These are phyloP conservation scores for Peltaster fructicola DNA, from an alignment of 2,329 filamentous ascomycete species.

Conservation along the genomic window DNA sequence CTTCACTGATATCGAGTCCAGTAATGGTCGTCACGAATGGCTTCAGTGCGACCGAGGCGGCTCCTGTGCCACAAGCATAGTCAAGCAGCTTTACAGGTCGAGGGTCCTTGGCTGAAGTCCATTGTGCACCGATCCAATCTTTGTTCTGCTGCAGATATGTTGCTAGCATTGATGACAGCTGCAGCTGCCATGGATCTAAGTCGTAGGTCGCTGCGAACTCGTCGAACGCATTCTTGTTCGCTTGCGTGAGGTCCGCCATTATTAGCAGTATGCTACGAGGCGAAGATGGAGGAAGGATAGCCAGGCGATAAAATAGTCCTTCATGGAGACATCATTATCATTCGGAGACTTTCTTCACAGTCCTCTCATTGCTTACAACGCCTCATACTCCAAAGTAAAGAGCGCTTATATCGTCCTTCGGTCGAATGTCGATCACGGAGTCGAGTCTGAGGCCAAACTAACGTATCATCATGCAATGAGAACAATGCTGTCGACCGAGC, in stretches of 20 bases:
- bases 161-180: constrained; percentile 14
- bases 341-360: no score
- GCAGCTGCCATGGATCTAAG: constrained; percentile 16
- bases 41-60: constrained; percentile 16
- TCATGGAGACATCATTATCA: no score
- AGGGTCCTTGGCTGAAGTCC: constrained; percentile 6
- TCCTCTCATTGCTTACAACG: no score
- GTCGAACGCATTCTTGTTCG: constrained; percentile 18
- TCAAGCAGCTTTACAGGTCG: constrained; percentile 14
- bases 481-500: no score
- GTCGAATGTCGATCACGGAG: no score
- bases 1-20: constrained; percentile 17
- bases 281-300: no score
- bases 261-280: no score
- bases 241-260: constrained; percentile 19
- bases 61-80: constrained; percentile 20
- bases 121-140: constrained; percentile 15
- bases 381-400: no score
- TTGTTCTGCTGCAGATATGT: constrained; percentile 11
- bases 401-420: no score
- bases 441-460: no score
- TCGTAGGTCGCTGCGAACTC: constrained; percentile 17
- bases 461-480: no score
- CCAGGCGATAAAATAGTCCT: no score
- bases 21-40: constrained; percentile 14